Percentiles rank a stretch among this genome's conserved stretches.
These are phyloP conservation scores for Scutellaria baicalensis DNA, from an alignment of 257 asterid genomes.

Conservation along the genomic window DNA sequence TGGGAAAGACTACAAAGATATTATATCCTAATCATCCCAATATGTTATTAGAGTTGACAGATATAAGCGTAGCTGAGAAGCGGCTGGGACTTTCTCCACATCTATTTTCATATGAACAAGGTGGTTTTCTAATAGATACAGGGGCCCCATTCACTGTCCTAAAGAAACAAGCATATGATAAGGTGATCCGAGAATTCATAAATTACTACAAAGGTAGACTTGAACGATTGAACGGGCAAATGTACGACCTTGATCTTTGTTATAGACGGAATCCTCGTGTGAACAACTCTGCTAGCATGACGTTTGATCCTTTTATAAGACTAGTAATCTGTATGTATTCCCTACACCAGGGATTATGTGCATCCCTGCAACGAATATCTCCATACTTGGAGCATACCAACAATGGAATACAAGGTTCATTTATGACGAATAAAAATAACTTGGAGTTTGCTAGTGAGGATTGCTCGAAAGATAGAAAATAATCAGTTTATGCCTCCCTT, in stretches of 20 bases:
- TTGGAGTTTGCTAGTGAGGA: slow-evolving; percentile 1
- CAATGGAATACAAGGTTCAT: slow-evolving; percentile 11
- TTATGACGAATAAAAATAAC: background rate
- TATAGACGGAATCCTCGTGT: background rate
- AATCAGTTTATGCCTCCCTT: background rate
- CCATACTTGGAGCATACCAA: slow-evolving; percentile 15
- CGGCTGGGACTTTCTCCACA: slow-evolving; percentile 5
- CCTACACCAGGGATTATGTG: background rate
- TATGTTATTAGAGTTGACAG: slow-evolving; percentile 8
- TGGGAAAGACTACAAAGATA: background rate
- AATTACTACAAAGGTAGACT: background rate
- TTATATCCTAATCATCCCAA: background rate
- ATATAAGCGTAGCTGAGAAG: slow-evolving; percentile 6
- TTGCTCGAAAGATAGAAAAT: slow-evolving; percentile 4
- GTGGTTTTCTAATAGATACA: slow-evolving; percentile 13
- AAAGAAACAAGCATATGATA: background rate
- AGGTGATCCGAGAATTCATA: background rate
- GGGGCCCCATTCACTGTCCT: slow-evolving; percentile 5
- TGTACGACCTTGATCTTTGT: background rate
- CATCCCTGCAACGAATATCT: background rate
- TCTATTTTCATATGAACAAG: background rate
- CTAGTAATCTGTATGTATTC: background rate
- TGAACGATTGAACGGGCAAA: background rate
- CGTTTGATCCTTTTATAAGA: slow-evolving; percentile 15
- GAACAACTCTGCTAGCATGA: background rate